These are phyloP conservation scores for Vickermania ingenoplastis DNA, from an alignment of 208 protist genomes.

Conservation along the genomic window DNA sequence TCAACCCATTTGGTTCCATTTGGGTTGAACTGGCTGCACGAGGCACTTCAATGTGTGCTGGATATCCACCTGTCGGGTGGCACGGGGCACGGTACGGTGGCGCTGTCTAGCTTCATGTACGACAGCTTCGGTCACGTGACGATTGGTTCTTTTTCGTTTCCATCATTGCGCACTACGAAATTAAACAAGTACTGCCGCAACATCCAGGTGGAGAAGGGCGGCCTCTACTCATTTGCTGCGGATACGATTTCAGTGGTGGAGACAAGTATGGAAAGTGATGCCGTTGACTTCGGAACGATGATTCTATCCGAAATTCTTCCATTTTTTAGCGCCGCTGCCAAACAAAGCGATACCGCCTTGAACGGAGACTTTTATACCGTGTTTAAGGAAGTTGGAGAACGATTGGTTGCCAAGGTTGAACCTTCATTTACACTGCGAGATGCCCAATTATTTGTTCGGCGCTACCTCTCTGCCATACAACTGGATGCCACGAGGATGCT, in stretches of 20 bases:
- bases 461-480: constrained; percentile 23
- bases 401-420: constrained; percentile 48
- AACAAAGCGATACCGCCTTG: background rate
- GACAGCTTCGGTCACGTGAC: constrained; percentile 69
- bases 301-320: constrained; percentile 34
- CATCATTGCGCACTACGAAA: no score
- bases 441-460: constrained; percentile 44
- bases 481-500: no score
- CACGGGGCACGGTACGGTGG: constrained; percentile 36
- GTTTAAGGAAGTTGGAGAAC: constrained; percentile 41
- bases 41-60: constrained; percentile 49
- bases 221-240: constrained; percentile 2
- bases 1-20: constrained; percentile 32
- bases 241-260: constrained; percentile 4
- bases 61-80: constrained; percentile 50
- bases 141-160: constrained; percentile 40
- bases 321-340: constrained; percentile 11
- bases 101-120: constrained; percentile 59
- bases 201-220: background rate
- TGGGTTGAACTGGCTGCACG: constrained; percentile 51
- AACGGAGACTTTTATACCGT: constrained; percentile 6
- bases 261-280: constrained; percentile 6
- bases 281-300: constrained; percentile 11
- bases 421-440: constrained; percentile 44
- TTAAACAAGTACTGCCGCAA: constrained; percentile 2